Percentiles rank a stretch among this genome's conserved stretches.
These are phyloP conservation scores for Neckera pumila DNA, from an alignment of 225 moss, liverwort and hornwort genomes.

Conservation along the genomic window DNA sequence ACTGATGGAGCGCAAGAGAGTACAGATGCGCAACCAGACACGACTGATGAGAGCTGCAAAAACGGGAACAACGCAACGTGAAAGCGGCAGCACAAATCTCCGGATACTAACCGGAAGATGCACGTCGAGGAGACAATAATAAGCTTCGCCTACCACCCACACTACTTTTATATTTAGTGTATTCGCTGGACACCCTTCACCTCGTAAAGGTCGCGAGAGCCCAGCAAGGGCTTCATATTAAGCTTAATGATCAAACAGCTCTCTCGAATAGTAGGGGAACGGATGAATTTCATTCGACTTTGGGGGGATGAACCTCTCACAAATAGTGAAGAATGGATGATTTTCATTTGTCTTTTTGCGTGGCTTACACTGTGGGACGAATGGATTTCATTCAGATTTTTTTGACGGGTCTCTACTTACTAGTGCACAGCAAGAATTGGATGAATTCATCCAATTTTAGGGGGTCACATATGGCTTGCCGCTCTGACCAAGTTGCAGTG, in stretches of 20 bases:
- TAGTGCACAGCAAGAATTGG: not conserved
- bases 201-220: not conserved
- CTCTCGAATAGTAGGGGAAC: not conserved
- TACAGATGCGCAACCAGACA: not conserved
- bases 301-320: not conserved
- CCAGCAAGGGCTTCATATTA: no score
- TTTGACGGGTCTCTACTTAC: no score
- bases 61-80: not conserved
- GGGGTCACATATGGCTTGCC: not conserved
- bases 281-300: not conserved
- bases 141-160: not conserved
- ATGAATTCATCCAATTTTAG: not conserved
- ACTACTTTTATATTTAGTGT: not conserved
- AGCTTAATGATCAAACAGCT: not conserved
- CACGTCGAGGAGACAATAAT: not conserved
- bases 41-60: not conserved
- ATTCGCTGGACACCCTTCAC: not conserved
- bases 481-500: not conserved
- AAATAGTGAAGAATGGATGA: not conserved
- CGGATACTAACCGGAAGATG: not conserved
- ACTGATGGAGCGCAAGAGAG: no score
- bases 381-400: not conserved
- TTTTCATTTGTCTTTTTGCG: not conserved
- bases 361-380: not conserved
- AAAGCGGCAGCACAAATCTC: not conserved